A percentile compares a stretch with the other conserved stretches of the same genome.
These are phyloP conservation scores for Paraphaeosphaeria sporulosa DNA, from an alignment of 2,329 filamentous ascomycete genomes.

Conservation along the genomic window DNA sequence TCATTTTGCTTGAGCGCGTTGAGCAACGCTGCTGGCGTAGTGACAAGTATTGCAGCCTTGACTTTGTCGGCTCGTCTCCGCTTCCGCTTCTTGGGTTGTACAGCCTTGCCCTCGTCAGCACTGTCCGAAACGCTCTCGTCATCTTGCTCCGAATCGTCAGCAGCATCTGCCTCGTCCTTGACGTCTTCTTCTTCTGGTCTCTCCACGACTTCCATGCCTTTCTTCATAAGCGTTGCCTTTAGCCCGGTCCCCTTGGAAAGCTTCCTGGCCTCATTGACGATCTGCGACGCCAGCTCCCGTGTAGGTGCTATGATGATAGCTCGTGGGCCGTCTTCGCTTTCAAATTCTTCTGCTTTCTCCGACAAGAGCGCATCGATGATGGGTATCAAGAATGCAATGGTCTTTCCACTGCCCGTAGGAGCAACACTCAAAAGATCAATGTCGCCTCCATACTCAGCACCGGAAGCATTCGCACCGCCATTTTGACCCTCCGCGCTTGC, in stretches of 20 bases:
- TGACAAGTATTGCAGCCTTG: constrained; percentile 80
- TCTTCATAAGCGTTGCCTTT: constrained; percentile 81
- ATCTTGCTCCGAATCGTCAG: constrained; percentile 43
- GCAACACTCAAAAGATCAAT: constrained; percentile 88
- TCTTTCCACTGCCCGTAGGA: constrained; percentile 96
- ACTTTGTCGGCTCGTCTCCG: constrained; percentile 60
- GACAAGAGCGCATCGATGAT: constrained; percentile 75
- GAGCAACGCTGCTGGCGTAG: constrained; percentile 79
- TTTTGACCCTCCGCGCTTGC: constrained; percentile 2
- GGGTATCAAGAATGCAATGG: constrained; percentile 88
- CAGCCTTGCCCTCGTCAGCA: constrained; percentile 31
- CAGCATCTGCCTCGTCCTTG: constrained; percentile 39
- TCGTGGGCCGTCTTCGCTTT: constrained; percentile 34
- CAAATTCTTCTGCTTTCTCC: constrained; percentile 29
- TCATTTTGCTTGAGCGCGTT: constrained; percentile 69
- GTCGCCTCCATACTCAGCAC: constrained; percentile 40
- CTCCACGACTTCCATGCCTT: constrained; percentile 74
- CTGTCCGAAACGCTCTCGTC: constrained; percentile 13
- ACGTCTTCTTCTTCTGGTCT: constrained; percentile 52
- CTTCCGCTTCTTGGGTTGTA: constrained; percentile 42
- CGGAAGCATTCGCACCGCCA: constrained; percentile 45
- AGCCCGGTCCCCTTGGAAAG: constrained; percentile 78
- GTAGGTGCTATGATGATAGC: constrained; percentile 60
- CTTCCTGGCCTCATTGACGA: constrained; percentile 78
- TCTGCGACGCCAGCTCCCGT: constrained; percentile 59